Conservation (phyloP, 306 rosid genomes). For the Vachellia collinsii region DNA sequence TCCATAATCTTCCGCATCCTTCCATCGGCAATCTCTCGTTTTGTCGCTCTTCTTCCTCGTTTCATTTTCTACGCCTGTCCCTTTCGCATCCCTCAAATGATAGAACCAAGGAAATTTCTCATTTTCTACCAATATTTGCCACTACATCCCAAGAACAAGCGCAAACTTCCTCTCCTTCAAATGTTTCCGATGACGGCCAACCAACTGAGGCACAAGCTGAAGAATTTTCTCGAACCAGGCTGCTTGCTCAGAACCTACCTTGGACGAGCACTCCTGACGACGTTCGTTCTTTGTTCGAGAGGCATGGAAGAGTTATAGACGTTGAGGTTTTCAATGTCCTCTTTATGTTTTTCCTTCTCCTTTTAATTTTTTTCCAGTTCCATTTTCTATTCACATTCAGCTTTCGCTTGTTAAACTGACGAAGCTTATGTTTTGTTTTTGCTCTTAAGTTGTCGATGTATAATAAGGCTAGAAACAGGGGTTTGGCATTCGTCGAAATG, state of each 20-base stretch:
- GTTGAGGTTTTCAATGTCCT: slow-evolving; percentile 63
- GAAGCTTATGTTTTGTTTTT: slow-evolving; percentile 31
- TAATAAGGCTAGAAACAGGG: slow-evolving; percentile 75
- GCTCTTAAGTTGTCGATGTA: slow-evolving; percentile 72
- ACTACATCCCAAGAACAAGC: slow-evolving; percentile 58
- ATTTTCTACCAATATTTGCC: slow-evolving; percentile 43
- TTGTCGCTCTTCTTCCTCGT: slow-evolving; percentile 35
- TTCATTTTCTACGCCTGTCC: slow-evolving; percentile 35
- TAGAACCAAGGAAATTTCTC: slow-evolving; percentile 36
- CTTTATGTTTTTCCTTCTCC: neutral
- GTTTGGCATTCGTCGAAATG: slow-evolving; percentile 97
- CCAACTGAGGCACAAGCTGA: slow-evolving; percentile 34
- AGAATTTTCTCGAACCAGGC: slow-evolving; percentile 57
- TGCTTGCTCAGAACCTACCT: slow-evolving; percentile 90
- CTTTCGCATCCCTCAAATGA: slow-evolving; percentile 23
- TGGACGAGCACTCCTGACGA: slow-evolving; percentile 88
- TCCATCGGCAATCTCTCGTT: slow-evolving; percentile 38
- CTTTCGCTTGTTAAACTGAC: slow-evolving; percentile 31
- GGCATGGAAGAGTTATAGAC: slow-evolving; percentile 70
- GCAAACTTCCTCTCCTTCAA: slow-evolving; percentile 31
- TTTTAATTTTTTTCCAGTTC: neutral
- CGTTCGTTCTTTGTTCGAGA: slow-evolving; percentile 73
- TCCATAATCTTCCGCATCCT: slow-evolving; percentile 32
- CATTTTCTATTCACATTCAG: slow-evolving; percentile 2
- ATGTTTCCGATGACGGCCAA: slow-evolving; percentile 28